Base-by-base conservation (phyloP, 257 asterid species). In the Catharanthus roseus region DNA sequence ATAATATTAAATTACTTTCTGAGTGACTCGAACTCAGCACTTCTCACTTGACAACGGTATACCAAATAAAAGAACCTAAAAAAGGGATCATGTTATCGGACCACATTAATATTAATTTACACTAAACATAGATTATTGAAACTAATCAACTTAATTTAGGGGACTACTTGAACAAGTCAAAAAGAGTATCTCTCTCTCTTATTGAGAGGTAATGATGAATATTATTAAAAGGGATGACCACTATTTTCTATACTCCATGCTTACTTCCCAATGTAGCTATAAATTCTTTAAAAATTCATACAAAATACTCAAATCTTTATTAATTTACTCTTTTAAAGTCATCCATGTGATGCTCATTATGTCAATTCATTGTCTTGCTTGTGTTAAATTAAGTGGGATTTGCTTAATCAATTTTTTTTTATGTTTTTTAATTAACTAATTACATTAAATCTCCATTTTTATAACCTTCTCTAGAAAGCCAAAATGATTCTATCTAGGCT, bases 301-400 rank as follows among this genome's bases (percentile, higher is more conserved):
- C 61, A n/a, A 72, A 70, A 38, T 65, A 72, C 69, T 65, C 50
- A 51, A 53, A 65, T 41, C 74, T 10, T 63, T 74, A 71, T 73
- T 77, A 61, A 68, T 80, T 47, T 67, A 54, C 51, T 75, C 21
- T 41, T 56, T 74, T 21, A 75, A 76, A 82, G 85, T 77, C 78
- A 76, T 42, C 84, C 91, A 84, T 89, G 91, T 87, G 96, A 80
- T 74, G 86, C 75, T 73, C 82, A 82, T 85, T 57, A 85, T 88
- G 84, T 41, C 80, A 71, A 75, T 80, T 70, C 79, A 75, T 88
- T 88, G 90, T 88, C 92, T 86, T 85, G 95, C 85, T 82, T 83
- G 81, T 84, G 79, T n/a, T n/a, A n/a, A n/a, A 82, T 81, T 57
- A 80, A 73, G 73, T 73, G 74, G 72, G 75, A 53, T 60, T 75